These are phyloP conservation scores for Scheffersomyces coipomensis DNA, from an alignment of 805 yeast genomes.

Conservation along the genomic window DNA sequence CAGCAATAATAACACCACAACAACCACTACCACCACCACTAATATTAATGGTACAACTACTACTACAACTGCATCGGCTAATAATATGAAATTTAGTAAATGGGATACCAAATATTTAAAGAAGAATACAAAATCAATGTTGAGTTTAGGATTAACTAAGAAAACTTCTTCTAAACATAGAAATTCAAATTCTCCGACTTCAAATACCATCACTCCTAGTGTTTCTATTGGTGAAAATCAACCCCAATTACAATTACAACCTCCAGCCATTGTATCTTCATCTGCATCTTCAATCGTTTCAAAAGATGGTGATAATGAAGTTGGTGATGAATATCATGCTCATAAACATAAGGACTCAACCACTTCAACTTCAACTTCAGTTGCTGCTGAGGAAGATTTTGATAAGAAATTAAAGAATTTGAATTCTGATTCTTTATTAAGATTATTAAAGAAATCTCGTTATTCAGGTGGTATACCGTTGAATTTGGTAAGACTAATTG, in stretches of 20 bases:
- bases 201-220: not conserved
- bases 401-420: slow-evolving; percentile 9
- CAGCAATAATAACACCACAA: not conserved
- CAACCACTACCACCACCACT: not conserved
- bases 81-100: slow-evolving; percentile 13
- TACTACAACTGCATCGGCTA: not conserved
- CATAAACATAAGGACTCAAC: slow-evolving; percentile 1
- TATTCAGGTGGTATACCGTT: slow-evolving; percentile 56
- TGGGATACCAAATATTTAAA: slow-evolving; percentile 16
- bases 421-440: slow-evolving; percentile 22
- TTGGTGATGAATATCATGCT: not conserved
- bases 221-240: not conserved
- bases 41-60: not conserved
- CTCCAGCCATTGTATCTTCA: not conserved
- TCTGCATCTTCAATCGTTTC: slow-evolving; percentile 3
- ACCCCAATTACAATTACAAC: not conserved
- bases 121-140: slow-evolving; percentile 19
- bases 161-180: slow-evolving; percentile 1
- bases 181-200: not conserved
- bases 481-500: slow-evolving; percentile 51
- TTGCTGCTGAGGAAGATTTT: not conserved
- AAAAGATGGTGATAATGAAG: not conserved
- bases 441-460: slow-evolving; percentile 33
- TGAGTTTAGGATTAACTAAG: slow-evolving; percentile 17
- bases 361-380: not conserved